These are phyloP conservation scores for Phlebopus sp. DNA, from an alignment of 1,284 basidiomycete species.

Conservation along the genomic window DNA sequence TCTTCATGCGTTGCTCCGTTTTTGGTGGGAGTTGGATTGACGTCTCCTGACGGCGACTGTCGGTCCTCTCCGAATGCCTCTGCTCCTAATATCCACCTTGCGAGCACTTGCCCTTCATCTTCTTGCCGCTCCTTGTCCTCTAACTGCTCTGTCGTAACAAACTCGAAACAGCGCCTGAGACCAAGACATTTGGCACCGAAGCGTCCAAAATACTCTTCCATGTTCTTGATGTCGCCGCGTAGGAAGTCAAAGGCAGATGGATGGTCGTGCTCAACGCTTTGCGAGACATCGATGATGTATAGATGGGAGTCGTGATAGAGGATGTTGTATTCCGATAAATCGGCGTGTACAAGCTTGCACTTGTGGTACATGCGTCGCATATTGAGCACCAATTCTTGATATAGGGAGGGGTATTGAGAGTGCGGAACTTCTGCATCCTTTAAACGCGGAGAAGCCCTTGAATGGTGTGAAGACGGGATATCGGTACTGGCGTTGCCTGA, in stretches of 20 bases:
- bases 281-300: slow-evolving; percentile 97
- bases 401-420: slow-evolving; percentile 59
- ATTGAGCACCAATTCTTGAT: slow-evolving; percentile 78
- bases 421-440: slow-evolving; percentile 80
- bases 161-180: slow-evolving; percentile 83
- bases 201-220: slow-evolving; percentile 89
- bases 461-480: slow-evolving; percentile 7
- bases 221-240: slow-evolving; percentile 87
- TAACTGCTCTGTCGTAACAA: slow-evolving; percentile 66
- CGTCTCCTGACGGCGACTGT: slow-evolving; percentile 19
- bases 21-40: slow-evolving; percentile 2
- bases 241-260: slow-evolving; percentile 96
- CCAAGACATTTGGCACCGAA: slow-evolving; percentile 80
- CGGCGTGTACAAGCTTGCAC: slow-evolving; percentile 96
- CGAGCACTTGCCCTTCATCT: slow-evolving; percentile 44
- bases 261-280: slow-evolving; percentile 98
- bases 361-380: slow-evolving; percentile 85
- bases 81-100: slow-evolving; percentile 49
- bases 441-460: slow-evolving; percentile 84
- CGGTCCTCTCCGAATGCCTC: slow-evolving; percentile 20
- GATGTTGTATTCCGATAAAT: slow-evolving; percentile 98
- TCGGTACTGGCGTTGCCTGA: slow-evolving; percentile 5
- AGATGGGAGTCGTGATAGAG: slow-evolving; percentile 81
- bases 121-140: slow-evolving; percentile 32
- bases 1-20: slow-evolving; percentile 60